Conservation (phyloP, 2,329 filamentous ascomycete genomes). For the Didymosphaeria variabile region DNA sequence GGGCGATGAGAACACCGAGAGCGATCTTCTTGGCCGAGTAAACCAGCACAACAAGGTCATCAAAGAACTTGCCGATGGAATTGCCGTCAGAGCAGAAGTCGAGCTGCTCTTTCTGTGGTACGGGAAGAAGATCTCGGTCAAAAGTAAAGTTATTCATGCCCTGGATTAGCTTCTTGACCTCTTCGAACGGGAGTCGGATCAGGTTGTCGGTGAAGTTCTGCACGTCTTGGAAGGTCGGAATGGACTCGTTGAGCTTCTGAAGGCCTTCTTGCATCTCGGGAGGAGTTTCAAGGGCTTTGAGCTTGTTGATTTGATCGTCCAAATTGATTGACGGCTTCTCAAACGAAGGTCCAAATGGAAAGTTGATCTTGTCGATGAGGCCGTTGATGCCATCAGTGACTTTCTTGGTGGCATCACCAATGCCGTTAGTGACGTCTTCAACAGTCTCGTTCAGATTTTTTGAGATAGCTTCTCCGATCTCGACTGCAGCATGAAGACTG, state of each 20-base stretch:
- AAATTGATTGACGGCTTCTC: conserved; percentile 70
- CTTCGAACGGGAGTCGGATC: conserved; percentile 81
- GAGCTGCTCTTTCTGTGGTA: conserved; percentile 82
- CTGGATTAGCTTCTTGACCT: conserved; percentile 76
- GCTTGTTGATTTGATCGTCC: conserved; percentile 67
- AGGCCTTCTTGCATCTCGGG: conserved; percentile 74
- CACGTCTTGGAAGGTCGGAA: conserved; percentile 85
- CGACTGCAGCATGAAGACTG: conserved; percentile 74
- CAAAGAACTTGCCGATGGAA: conserved; percentile 84
- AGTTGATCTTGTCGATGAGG: conserved; percentile 52
- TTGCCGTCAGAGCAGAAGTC: conserved; percentile 90
- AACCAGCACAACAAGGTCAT: conserved; percentile 72
- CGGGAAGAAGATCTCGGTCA: conserved; percentile 78
- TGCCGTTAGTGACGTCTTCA: conserved; percentile 63
- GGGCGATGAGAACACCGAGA: conserved; percentile 74
- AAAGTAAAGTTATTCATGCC: conserved; percentile 79
- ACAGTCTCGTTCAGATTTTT: conserved; percentile 70
- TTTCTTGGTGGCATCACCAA: conserved; percentile 51
- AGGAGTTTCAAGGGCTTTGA: conserved; percentile 76
- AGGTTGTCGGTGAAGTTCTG: conserved; percentile 81
- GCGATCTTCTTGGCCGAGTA: conserved; percentile 76
- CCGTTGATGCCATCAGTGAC: conserved; percentile 49
- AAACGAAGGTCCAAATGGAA: conserved; percentile 51
- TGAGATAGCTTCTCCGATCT: conserved; percentile 68
- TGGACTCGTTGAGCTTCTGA: conserved; percentile 75